These are phyloP conservation scores for Pseudopyricularia javanii DNA, from an alignment of 2,329 filamentous ascomycete species.

Conservation along the genomic window DNA sequence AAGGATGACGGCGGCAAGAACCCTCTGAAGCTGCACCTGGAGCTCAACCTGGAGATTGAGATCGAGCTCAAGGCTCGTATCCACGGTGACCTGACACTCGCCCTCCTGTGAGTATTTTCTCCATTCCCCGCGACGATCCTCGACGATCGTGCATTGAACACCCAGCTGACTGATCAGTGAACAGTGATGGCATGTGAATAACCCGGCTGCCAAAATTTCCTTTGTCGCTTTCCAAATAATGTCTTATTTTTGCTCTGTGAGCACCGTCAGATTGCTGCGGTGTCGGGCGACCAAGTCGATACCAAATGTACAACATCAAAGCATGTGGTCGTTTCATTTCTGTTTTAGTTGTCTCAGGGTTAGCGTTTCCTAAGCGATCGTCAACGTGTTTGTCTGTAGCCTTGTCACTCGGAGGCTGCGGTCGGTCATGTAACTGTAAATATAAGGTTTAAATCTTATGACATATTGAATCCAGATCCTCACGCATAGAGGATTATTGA, in stretches of 20 bases:
- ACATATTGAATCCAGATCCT: no score
- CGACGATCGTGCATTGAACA: neutral
- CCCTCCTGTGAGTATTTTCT: conserved; percentile 45
- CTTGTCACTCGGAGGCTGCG: no score
- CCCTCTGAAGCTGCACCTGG: conserved; percentile 56
- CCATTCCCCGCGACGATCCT: neutral
- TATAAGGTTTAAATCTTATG: no score
- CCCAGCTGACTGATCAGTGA: conserved; percentile 2
- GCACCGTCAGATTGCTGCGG: neutral
- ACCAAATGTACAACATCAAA: neutral
- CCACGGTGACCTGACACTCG: conserved; percentile 62
- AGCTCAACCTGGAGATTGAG: conserved; percentile 69
- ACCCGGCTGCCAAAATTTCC: neutral
- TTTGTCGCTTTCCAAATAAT: neutral
- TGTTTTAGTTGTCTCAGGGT: neutral
- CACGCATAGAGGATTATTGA: no score
- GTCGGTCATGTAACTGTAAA: no score
- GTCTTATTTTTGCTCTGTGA: neutral
- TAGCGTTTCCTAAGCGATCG: no score
- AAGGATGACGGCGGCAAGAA: conserved; percentile 33
- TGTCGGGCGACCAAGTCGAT: neutral
- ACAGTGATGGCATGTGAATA: conserved; percentile 4
- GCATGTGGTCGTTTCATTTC: neutral
- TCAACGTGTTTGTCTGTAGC: no score
- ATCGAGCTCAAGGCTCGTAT: conserved; percentile 71